Evolutionary conservation across 1,284 basidiomycete genomes (phyloP), one percentile per base, ranked within the genome.

Genomic region (Baeospora myosura): DNA sequence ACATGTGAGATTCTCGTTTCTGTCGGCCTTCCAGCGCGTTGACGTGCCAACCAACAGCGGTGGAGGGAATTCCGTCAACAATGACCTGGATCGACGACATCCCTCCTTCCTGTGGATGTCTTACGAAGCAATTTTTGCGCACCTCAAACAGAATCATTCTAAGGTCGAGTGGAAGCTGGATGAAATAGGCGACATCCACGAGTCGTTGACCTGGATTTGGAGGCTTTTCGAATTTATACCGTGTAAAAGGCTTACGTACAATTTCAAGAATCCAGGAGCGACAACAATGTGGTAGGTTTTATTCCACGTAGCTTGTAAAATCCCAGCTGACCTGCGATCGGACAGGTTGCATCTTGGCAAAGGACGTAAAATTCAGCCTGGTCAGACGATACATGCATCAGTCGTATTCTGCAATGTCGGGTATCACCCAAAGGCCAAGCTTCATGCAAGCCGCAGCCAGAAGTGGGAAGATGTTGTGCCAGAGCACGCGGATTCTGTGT

Each of bases 51-150:
- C n/a, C n/a, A 29, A 24, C 31, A 52, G 54, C 8, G 55, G 55
- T 12, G 50, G 52, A 7, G 54, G 50, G 12, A 49, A 49, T 33
- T 26, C 44, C 5, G 23, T 36, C 2, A 48, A 54, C 30, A 2
- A 20, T 12, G 37, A 41, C 8, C 38, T 46, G 40, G 43, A 46
- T 28, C 41, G 49, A 14, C 46, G 43, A 14, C 43, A 38, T 8
- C 46, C 47, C 5, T 50, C 49, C 25, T 41, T 52, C 7, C 23
- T 50, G 2, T 57, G 56, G 57, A 57, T 57, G 55, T 46, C 50
- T 29, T 42, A 40, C 16, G 48, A 55, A 31, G 54, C 52, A n/a
- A n/a, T 36, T 2, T 25, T 14, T 3, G 31, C 45, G 25, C 55
- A 55, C 4, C 50, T 59, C 17, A 45, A 43, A 2, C 44, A 49